These are phyloP conservation scores for Coprinopsis cinerea DNA, from an alignment of 768 basidiomycete species.

Conservation along the genomic window DNA sequence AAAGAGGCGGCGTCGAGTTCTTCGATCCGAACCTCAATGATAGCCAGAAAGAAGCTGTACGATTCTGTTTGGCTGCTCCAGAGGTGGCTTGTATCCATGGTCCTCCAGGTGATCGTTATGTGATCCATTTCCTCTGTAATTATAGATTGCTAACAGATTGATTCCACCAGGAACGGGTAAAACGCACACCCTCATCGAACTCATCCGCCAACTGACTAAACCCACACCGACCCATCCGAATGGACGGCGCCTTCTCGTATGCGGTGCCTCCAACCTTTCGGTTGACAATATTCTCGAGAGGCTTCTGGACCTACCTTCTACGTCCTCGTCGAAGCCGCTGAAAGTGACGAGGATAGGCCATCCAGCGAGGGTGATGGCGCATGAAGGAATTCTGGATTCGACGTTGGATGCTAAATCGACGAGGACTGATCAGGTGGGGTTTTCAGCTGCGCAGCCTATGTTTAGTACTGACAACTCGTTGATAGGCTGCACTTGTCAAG, in stretches of 20 bases:
- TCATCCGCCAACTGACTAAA: constrained; percentile 77
- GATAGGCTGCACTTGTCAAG: constrained; percentile 70
- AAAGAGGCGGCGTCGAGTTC: constrained; percentile 44
- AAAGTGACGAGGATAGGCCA: constrained; percentile 89
- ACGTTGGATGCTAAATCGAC: constrained; percentile 72
- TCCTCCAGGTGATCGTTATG: constrained; percentile 65
- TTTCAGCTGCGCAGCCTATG: background rate
- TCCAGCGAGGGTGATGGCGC: constrained; percentile 85
- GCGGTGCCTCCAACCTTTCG: constrained; percentile 90
- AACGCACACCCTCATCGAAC: constrained; percentile 91
- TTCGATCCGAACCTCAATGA: constrained; percentile 74
- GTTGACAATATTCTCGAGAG: constrained; percentile 95
- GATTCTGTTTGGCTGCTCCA: constrained; percentile 71
- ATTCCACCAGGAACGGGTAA: constrained; percentile 72
- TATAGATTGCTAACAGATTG: background rate
- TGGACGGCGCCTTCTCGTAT: constrained; percentile 68
- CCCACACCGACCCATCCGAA: constrained; percentile 40
- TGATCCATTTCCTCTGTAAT: background rate
- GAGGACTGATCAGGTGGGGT: constrained; percentile 54
- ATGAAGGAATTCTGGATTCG: constrained; percentile 56
- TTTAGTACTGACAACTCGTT: background rate
- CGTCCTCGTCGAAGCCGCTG: constrained; percentile 47
- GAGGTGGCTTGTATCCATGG: constrained; percentile 94
- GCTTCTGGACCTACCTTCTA: constrained; percentile 61
- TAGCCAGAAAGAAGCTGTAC: constrained; percentile 80